Percentiles rank a stretch among this genome's conserved stretches.
Conservation (phyloP, 2,329 filamentous ascomycete genomes). For the Xylaria sp. region DNA sequence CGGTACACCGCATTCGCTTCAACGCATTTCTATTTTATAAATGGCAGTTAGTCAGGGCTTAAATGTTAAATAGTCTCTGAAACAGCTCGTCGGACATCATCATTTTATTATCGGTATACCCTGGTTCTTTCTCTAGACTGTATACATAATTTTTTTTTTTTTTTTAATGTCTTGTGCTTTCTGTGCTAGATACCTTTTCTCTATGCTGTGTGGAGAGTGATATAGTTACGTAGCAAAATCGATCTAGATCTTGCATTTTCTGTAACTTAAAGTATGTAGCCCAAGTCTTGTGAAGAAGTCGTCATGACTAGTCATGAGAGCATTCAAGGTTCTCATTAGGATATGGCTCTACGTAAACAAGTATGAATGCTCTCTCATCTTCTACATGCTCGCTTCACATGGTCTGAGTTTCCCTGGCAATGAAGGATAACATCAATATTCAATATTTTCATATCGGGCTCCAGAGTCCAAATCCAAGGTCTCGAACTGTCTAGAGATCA, state of each 20-base stretch:
- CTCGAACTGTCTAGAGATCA: neutral
- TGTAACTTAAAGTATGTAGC: neutral
- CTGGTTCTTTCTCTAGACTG: slow-evolving; percentile 22
- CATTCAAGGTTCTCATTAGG: neutral
- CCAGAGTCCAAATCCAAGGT: neutral
- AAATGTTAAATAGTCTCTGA: neutral
- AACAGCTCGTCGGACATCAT: slow-evolving; percentile 8
- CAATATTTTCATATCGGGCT: neutral
- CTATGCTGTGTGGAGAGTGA: neutral
- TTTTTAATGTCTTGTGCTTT: neutral
- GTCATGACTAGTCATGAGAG: neutral
- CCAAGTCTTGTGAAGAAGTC: neutral
- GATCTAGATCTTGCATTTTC: neutral
- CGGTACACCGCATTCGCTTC: slow-evolving; percentile 14
- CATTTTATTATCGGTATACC: slow-evolving; percentile 15
- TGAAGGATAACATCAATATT: neutral
- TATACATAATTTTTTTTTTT: slow-evolving; percentile 16
- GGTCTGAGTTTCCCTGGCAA: neutral
- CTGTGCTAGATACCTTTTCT: neutral
- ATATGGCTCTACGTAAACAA: neutral
- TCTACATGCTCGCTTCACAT: neutral
- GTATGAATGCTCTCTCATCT: neutral
- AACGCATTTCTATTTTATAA: slow-evolving; percentile 11
- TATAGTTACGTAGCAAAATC: neutral
- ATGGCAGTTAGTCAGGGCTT: slow-evolving; percentile 2